Base-by-base conservation (phyloP, 2,329 filamentous ascomycete genomes). In the Ploettnerulaceae sp. region DNA sequence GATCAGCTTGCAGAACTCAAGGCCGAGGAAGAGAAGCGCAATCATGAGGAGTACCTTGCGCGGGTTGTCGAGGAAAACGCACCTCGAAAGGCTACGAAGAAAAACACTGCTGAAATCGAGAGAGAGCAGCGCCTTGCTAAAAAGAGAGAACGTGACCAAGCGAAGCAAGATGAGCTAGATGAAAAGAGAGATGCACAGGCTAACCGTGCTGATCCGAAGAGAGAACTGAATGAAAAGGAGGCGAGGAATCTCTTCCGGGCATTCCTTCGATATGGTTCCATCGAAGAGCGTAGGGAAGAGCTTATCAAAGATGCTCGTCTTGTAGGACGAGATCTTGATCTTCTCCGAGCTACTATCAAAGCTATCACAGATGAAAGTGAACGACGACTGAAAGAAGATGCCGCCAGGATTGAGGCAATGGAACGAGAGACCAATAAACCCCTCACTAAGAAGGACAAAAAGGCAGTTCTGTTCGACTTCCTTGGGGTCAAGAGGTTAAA, bases 381-480 rank as follows among this genome's bases (percentile, higher is more conserved):
- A 17, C 80, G 80, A 49, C 75, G 94, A 14, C 78, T 89, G 25
- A 82, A 85, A 52, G 88, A 89, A 61, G 89, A 95, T 52, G 70
- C 75, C 36, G 73, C 75, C 24, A 73, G 79, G 49, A 70, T 84
- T 44, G 75, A 77, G 48, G 76, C 76, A 11, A 65, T 82, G 58
- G 87, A 93, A 66, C 81, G 73, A 17, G 72, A 85, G 53, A 76
- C 79, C 0, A 88, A 88, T 62, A 94, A 93, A 64, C 76, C 82
- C 2, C 69, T 94, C 45, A 95, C 91, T 0, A 96, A 97, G 72
- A 98, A 98, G 67, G 93, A 98, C 64, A 89, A 89, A 67, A 98
- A 98, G 68, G 93, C 93, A 0, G 88, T 98, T 14, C 72, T 98
- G 34, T 96, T 98, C 60, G 90, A 97, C 64, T 95, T 90, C 67